A percentile compares a stretch with the other conserved stretches of the same genome.
phyloP scores from a whole-genome alignment of 2,329 filamentous ascomycete species.

The Colletotrichum kahawae region DNA sequence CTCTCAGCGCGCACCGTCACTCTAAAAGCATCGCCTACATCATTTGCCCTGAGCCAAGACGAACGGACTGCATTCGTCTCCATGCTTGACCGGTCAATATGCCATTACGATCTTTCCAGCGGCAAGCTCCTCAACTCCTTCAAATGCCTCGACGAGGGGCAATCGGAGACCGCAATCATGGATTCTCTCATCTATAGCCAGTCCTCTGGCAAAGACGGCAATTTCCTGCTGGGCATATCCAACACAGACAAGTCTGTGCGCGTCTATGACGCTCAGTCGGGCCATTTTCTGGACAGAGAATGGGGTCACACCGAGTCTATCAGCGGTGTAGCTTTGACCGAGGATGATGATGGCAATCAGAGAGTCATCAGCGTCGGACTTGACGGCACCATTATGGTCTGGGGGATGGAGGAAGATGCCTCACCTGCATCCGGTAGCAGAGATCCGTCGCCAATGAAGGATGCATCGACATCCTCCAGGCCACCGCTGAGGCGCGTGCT shows the following conservation, averaged over 20 bases:
- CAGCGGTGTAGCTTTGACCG: slow-evolving; percentile 78
- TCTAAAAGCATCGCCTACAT: slow-evolving; percentile 84
- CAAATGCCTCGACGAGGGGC: slow-evolving; percentile 82
- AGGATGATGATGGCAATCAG: slow-evolving; percentile 59
- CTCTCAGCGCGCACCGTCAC: slow-evolving; percentile 78
- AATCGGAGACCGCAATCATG: slow-evolving; percentile 81
- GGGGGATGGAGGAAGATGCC: slow-evolving; percentile 61
- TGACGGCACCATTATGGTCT: slow-evolving; percentile 85
- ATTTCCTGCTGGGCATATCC: slow-evolving; percentile 84
- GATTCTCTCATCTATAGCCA: slow-evolving; percentile 74
- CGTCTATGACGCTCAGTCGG: slow-evolving; percentile 81
- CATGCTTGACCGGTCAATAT: slow-evolving; percentile 64
- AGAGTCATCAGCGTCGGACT: slow-evolving; percentile 76
- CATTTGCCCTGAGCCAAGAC: slow-evolving; percentile 75
- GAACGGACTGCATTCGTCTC: slow-evolving; percentile 64
- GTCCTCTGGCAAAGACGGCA: slow-evolving; percentile 58
- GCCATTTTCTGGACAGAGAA: slow-evolving; percentile 81
- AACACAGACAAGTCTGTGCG: slow-evolving; percentile 96
- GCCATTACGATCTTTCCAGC: slow-evolving; percentile 66
- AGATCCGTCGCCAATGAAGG: slow-evolving; percentile 61
- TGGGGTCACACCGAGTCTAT: slow-evolving; percentile 97
- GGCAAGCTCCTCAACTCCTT: slow-evolving; percentile 77
- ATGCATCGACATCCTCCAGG: slow-evolving; percentile 56
- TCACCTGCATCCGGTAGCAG: slow-evolving; percentile 46
- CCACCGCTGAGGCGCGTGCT: slow-evolving; percentile 85